Conservation (phyloP, 2,329 filamentous ascomycete species). For the Talaromyces marneffei region DNA sequence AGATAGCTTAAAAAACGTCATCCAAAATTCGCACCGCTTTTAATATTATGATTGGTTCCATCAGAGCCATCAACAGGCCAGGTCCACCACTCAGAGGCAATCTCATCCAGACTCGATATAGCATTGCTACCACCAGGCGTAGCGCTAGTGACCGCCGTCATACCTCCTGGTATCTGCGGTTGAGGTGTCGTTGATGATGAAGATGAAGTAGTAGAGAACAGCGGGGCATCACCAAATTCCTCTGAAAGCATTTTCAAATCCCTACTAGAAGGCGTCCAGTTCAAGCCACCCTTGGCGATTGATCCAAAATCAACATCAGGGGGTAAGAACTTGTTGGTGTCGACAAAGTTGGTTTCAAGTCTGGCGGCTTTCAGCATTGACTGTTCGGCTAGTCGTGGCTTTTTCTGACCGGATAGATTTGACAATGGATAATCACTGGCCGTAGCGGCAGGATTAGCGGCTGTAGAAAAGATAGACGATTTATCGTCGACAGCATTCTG, state of each 20-base stretch:
- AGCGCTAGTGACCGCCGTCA: neutral
- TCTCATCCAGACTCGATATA: constrained; percentile 4
- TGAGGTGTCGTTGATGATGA: neutral
- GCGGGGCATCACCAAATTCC: constrained; percentile 5
- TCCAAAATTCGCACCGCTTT: neutral
- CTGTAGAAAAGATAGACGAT: neutral
- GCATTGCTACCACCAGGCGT: neutral
- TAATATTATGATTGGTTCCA: neutral
- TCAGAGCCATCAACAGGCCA: neutral
- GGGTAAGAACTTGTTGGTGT: constrained; percentile 2
- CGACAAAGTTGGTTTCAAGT: neutral
- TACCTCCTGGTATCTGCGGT: neutral
- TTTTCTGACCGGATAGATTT: constrained; percentile 1
- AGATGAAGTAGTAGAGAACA: constrained; percentile 8
- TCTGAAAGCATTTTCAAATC: constrained; percentile 15
- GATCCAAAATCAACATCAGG: constrained; percentile 5
- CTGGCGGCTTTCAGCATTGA: neutral
- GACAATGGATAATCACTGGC: neutral
- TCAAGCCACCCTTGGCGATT: constrained; percentile 6
- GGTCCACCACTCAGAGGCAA: constrained; percentile 12
- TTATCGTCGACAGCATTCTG: neutral
- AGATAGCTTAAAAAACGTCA: neutral
- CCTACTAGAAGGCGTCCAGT: constrained; percentile 11
- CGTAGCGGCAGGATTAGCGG: neutral
- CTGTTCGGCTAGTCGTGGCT: constrained; percentile 7